phyloP scores from a whole-genome alignment of 148 eudicot genomes.

The Cornus suecica region DNA sequence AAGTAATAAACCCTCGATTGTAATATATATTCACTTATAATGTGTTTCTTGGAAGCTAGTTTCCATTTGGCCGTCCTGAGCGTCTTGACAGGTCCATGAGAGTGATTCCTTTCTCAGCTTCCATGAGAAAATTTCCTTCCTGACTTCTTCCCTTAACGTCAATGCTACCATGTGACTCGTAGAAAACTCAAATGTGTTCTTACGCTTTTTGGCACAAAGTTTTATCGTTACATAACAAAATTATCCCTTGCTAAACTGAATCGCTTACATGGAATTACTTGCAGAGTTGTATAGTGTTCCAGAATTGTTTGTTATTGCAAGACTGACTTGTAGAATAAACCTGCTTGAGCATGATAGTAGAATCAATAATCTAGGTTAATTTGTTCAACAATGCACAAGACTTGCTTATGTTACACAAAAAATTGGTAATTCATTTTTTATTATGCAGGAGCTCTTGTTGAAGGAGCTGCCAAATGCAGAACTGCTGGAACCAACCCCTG shows the following conservation, averaged over 20 bases:
- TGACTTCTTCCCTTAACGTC: too few species aligned
- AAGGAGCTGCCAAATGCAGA: conserved; percentile 59
- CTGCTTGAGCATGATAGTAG: not conserved
- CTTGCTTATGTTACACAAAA: too few species aligned
- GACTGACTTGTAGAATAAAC: not conserved
- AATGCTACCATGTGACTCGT: not conserved
- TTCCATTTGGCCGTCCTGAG: not conserved
- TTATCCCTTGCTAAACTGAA: not conserved
- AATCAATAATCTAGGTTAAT: too few species aligned
- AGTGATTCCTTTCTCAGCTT: not conserved
- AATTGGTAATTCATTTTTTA: not conserved
- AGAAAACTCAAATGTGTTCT: too few species aligned
- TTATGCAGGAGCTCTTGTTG: conserved; percentile 66
- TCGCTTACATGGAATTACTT: not conserved
- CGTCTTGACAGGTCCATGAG: too few species aligned
- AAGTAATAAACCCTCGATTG: not conserved
- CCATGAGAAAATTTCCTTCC: not conserved
- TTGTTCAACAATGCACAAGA: too few species aligned
- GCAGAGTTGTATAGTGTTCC: not conserved
- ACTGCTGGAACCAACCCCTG: conserved; percentile 75
- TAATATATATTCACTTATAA: not conserved
- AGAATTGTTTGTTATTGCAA: not conserved
- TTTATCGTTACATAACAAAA: not conserved
- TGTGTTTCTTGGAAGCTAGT: not conserved
- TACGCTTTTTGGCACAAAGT: too few species aligned